Percentiles rank a stretch among this genome's conserved stretches.
Conservation (phyloP, 129 eudicot species). For the Centrapalus pauciflorus region DNA sequence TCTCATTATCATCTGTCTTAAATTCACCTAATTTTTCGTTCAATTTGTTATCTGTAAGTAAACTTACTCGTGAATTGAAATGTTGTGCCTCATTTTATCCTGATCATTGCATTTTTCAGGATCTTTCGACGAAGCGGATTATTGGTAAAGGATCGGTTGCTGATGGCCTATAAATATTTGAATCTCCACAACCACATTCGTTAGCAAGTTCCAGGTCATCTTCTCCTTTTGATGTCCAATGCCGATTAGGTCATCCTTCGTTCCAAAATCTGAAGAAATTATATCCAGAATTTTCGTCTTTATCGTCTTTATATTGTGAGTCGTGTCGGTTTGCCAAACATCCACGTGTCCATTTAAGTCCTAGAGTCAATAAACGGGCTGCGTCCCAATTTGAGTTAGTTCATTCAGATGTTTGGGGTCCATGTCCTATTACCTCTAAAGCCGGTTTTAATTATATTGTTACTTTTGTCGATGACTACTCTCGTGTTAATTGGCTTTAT, state of each 20-base stretch:
- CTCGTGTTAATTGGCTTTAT: too few species aligned
- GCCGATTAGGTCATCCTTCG: not conserved
- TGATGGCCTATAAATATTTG: too few species aligned
- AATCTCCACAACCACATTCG: too few species aligned
- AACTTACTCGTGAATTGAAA: not conserved
- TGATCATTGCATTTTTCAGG: too few species aligned
- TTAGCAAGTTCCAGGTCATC: too few species aligned
- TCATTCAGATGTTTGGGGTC: too few species aligned
- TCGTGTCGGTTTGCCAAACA: not conserved
- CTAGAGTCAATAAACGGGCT: not conserved
- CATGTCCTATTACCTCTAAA: not conserved
- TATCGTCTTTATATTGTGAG: not conserved
- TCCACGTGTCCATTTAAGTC: not conserved
- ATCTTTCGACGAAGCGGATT: too few species aligned
- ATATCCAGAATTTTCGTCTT: not conserved
- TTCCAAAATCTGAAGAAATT: not conserved
- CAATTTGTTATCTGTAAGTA: not conserved
- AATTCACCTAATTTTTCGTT: not conserved
- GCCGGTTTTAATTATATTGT: not conserved
- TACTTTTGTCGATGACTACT: not conserved
- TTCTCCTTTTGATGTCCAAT: too few species aligned
- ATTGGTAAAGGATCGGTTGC: too few species aligned
- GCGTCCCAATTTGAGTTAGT: not conserved
- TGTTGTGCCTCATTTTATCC: not conserved
- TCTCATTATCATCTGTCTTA: not conserved